phyloP scores from a whole-genome alignment of 2,329 filamentous ascomycete genomes.

The Balansia obtecta region DNA sequence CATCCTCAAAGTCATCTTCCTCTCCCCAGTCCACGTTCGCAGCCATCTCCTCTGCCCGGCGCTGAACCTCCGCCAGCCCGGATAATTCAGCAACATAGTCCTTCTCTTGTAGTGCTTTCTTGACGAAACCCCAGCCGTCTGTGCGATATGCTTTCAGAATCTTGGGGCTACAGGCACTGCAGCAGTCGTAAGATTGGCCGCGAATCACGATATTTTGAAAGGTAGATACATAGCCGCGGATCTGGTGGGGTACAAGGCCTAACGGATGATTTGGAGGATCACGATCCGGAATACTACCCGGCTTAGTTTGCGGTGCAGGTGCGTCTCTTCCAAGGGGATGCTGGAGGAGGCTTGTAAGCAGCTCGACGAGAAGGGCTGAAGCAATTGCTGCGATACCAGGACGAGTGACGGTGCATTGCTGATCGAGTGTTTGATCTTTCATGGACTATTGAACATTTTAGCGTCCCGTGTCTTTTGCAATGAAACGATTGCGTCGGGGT shows the following conservation, averaged over 20 bases:
- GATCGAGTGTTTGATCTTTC: conserved; percentile 89
- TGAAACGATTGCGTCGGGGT: not conserved
- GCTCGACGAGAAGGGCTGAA: conserved; percentile 79
- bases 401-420: conserved; percentile 94
- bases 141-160: conserved; percentile 55
- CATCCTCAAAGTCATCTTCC: conserved; percentile 38
- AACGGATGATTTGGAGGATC: conserved; percentile 48
- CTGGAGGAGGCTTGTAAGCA: conserved; percentile 78
- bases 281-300: conserved; percentile 33
- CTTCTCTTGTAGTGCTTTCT: conserved; percentile 58
- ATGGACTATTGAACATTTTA: conserved; percentile 51
- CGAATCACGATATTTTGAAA: conserved; percentile 65
- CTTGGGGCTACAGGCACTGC: conserved; percentile 64
- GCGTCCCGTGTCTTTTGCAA: not conserved
- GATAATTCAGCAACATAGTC: conserved; percentile 70
- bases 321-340: conserved; percentile 61
- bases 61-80: conserved; percentile 60
- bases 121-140: conserved; percentile 66
- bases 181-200: conserved; percentile 66
- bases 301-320: conserved; percentile 37
- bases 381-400: conserved; percentile 88
- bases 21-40: conserved; percentile 49
- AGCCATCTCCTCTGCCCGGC: conserved; percentile 38
- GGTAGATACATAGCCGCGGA: conserved; percentile 63
- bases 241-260: conserved; percentile 65